Conservation (phyloP, 129 eudicot species). For the Calendula officinalis region DNA sequence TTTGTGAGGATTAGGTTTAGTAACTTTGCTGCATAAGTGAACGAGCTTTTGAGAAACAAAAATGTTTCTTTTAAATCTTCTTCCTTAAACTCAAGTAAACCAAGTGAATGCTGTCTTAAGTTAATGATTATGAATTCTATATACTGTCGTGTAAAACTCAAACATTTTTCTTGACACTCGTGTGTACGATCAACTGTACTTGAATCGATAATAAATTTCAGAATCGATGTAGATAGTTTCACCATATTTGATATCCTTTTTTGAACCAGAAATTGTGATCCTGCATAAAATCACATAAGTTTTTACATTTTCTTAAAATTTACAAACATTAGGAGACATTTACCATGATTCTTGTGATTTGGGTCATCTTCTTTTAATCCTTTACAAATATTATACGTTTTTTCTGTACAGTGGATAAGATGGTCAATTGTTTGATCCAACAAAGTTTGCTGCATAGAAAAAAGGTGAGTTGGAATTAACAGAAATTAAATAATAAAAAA, state of each 20-base stretch:
- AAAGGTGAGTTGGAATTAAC: neutral
- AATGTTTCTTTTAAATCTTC: constrained; percentile 58
- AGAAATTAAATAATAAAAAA: neutral
- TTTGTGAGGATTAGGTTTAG: constrained; percentile 50
- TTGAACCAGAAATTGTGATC: constrained; percentile 25
- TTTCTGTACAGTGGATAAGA: constrained; percentile 55
- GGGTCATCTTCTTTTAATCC: constrained; percentile 13
- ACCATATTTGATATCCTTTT: constrained; percentile 50
- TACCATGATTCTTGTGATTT: constrained; percentile 31
- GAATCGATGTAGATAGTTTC: constrained; percentile 63
- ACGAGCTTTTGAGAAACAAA: constrained; percentile 73
- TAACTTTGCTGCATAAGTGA: constrained; percentile 85
- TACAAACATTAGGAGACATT: neutral
- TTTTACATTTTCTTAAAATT: no score
- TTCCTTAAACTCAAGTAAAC: constrained; percentile 45
- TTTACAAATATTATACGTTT: constrained; percentile 31
- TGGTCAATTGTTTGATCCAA: constrained; percentile 64
- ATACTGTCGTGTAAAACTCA: constrained; percentile 49
- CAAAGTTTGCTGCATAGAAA: constrained; percentile 38
- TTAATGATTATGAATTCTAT: constrained; percentile 42
- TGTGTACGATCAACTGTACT: constrained; percentile 36
- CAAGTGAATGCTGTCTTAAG: constrained; percentile 40
- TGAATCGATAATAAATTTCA: constrained; percentile 70
- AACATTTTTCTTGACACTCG: constrained; percentile 43
- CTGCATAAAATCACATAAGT: constrained; percentile 30